Conservation (phyloP, 768 basidiomycete genomes). For the Russula ochroleuca region DNA sequence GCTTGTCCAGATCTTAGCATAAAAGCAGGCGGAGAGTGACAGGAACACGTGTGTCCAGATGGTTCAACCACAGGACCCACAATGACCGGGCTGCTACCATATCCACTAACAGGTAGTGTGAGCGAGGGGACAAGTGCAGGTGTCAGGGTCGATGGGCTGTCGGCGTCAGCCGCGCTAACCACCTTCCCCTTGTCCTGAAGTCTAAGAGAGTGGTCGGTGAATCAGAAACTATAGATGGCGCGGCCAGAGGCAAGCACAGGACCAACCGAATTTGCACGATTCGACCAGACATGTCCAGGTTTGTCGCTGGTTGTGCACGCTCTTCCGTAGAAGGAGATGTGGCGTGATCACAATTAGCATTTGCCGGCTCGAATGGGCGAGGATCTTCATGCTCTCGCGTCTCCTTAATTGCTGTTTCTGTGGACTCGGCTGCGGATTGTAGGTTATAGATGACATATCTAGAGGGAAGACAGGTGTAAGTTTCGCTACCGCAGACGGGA, state of each 20-base stretch:
- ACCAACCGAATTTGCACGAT: not conserved
- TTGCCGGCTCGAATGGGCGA: too few relatives aligned
- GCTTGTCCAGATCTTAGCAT: not conserved
- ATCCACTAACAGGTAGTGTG: not conserved
- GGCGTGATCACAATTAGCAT: too few relatives aligned
- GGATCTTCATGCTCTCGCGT: too few relatives aligned
- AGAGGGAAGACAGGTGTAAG: not conserved
- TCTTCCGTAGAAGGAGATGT: not conserved
- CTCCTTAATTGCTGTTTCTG: not conserved
- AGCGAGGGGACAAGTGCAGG: not conserved
- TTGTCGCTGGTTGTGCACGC: not conserved
- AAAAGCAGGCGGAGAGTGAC: not conserved
- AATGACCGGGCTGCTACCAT: not conserved
- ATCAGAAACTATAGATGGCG: not conserved
- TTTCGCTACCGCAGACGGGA: not conserved
- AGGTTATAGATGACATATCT: not conserved
- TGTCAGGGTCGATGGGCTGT: not conserved
- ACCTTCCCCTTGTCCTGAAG: not conserved
- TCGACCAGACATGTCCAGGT: not conserved
- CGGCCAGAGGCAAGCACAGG: not conserved
- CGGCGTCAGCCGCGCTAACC: not conserved
- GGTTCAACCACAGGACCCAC: not conserved
- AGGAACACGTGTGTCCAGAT: not conserved
- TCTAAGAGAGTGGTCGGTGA: not conserved
- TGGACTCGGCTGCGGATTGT: not conserved